Evolutionary conservation across 1,284 basidiomycete species (phyloP).

Genomic region (Erythrobasidium hasegawianum): DNA sequence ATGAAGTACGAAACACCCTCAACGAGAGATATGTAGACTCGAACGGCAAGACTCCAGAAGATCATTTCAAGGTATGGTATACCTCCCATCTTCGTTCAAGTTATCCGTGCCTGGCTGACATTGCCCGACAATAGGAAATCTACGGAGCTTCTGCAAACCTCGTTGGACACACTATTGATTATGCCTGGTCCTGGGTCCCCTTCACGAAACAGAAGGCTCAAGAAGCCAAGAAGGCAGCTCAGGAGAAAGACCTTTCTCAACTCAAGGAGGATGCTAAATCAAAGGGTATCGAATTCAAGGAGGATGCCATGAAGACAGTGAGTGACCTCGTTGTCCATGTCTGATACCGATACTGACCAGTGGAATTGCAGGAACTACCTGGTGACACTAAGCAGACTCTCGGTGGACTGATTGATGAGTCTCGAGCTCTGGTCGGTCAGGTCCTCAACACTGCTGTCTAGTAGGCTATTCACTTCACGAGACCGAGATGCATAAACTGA

Average conservation of each 20-base stretch:
- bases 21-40: background rate
- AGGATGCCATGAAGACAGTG: background rate
- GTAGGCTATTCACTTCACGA: too few relatives aligned
- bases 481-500: too few relatives aligned
- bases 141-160: background rate
- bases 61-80: background rate
- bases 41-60: background rate
- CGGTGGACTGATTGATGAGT: background rate
- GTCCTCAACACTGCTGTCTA: conserved; percentile 7
- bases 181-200: conserved; percentile 10
- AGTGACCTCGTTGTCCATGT: too few relatives aligned
- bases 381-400: conserved; percentile 1
- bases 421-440: background rate
- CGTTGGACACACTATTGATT: conserved; percentile 3
- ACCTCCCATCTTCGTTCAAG: too few relatives aligned
- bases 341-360: too few relatives aligned
- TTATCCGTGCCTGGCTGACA: too few relatives aligned
- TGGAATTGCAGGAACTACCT: background rate
- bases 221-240: background rate
- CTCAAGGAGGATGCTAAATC: background rate
- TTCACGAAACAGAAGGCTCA: conserved; percentile 2
- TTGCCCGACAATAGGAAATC: background rate
- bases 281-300: conserved; percentile 2
- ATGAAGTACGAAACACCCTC: background rate
- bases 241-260: background rate